phyloP scores from a whole-genome alignment of 306 rosid species.

The Erythrophleum fordii region DNA sequence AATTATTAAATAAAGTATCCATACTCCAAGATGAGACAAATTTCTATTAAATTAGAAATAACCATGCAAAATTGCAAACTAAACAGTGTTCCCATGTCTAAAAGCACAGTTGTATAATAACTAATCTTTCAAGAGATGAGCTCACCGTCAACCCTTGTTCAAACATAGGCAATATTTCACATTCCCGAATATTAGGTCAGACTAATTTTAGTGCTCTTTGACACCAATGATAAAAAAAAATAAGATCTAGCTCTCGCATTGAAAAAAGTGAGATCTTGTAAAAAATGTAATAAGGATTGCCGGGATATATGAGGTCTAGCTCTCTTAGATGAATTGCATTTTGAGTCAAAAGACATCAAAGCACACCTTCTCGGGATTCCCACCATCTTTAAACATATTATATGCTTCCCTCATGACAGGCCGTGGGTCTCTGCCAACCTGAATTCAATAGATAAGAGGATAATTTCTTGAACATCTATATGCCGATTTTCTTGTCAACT shows the following conservation, averaged over 20 bases:
- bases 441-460: slow-evolving; percentile 38
- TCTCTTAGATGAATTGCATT: background rate
- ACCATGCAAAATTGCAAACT: background rate
- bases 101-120: background rate
- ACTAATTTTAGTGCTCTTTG: slow-evolving; percentile 9
- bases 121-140: background rate
- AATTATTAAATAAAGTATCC: slow-evolving; percentile 7
- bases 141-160: background rate
- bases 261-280: background rate
- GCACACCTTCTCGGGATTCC: slow-evolving; percentile 82
- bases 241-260: background rate
- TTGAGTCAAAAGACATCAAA: slow-evolving; percentile 18
- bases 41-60: background rate
- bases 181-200: slow-evolving; percentile 6
- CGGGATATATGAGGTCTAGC: background rate
- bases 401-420: slow-evolving; percentile 85
- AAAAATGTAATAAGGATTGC: background rate
- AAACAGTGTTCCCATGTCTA: background rate
- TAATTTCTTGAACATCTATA: slow-evolving; percentile 1
- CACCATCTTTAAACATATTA: slow-evolving; percentile 83
- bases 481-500: background rate
- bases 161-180: background rate
- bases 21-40: background rate
- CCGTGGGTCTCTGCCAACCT: slow-evolving; percentile 86
- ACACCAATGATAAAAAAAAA: background rate